A percentile compares a stretch with the other conserved stretches of the same genome.
Conservation (phyloP, 2,329 filamentous ascomycete genomes). For the Acephala macrosclerotiorum region DNA sequence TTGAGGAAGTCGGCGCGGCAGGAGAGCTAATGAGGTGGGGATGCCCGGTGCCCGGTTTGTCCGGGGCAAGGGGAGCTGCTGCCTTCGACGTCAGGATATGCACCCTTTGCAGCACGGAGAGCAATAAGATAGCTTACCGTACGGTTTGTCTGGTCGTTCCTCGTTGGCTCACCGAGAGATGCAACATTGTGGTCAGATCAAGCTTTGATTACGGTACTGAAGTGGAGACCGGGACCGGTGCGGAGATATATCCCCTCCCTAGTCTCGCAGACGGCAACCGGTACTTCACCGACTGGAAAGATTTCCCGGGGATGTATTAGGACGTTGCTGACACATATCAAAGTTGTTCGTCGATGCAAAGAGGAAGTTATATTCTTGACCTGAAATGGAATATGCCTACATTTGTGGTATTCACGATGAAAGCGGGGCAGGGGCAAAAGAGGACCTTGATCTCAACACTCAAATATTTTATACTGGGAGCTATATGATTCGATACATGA, state of each 20-base stretch:
- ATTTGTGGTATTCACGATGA: too few species aligned
- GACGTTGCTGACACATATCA: too few species aligned
- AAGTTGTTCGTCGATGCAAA: too few species aligned
- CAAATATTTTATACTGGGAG: neutral
- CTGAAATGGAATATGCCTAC: too few species aligned
- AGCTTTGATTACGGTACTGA: neutral
- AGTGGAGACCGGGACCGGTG: neutral
- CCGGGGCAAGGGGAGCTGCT: neutral
- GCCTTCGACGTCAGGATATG: neutral
- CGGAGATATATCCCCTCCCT: neutral
- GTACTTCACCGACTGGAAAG: too few species aligned
- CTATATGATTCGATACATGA: neutral
- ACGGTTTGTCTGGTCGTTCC: neutral
- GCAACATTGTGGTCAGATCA: neutral
- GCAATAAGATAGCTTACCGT: neutral
- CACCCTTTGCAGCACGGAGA: neutral
- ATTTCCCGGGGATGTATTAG: too few species aligned
- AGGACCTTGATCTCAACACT: too few species aligned
- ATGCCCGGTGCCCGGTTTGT: neutral
- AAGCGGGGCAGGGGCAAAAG: too few species aligned
- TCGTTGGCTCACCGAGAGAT: neutral
- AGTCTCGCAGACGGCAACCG: too few species aligned
- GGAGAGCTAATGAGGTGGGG: neutral
- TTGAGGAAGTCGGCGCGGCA: neutral
- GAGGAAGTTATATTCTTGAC: too few species aligned